Percentiles rank a stretch among this genome's conserved stretches.
Evolutionary conservation across 495 filamentous ascomycete species (phyloP).

Genomic region (Penicilliopsis zonata): DNA sequence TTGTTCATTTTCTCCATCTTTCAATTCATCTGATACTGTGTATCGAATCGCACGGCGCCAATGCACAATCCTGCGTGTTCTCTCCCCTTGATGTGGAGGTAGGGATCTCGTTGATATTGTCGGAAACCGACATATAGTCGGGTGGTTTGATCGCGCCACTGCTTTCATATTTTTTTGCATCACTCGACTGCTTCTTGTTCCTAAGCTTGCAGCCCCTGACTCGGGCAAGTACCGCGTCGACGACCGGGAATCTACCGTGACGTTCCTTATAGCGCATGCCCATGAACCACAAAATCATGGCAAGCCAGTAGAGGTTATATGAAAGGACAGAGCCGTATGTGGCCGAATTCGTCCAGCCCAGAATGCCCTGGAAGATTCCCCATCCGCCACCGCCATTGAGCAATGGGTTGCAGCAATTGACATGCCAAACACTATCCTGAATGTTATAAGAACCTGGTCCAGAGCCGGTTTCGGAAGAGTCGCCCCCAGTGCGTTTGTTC

Average conservation of each 20-base stretch:
- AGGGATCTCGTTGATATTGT: constrained; percentile 2
- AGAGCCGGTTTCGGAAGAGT: constrained; percentile 53
- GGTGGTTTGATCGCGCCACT: not conserved
- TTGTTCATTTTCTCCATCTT: too few species aligned
- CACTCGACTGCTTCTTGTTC: not conserved
- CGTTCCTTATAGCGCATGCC: constrained; percentile 56
- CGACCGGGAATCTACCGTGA: constrained; percentile 47
- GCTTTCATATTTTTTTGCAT: not conserved
- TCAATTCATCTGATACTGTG: too few species aligned
- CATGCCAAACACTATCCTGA: constrained; percentile 67
- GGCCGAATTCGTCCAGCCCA: constrained; percentile 71
- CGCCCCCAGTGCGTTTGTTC: constrained; percentile 50
- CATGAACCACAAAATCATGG: constrained; percentile 47
- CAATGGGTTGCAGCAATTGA: constrained; percentile 67
- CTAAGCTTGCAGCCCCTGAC: not conserved
- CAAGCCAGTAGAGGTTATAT: constrained; percentile 51
- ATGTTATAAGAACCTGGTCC: constrained; percentile 78
- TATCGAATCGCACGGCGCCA: too few species aligned
- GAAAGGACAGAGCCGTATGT: constrained; percentile 62
- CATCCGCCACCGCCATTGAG: constrained; percentile 52
- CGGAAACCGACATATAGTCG: not conserved
- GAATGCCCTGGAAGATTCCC: constrained; percentile 65
- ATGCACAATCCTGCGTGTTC: too few species aligned
- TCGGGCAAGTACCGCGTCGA: not conserved
- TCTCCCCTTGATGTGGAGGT: too few species aligned